These are phyloP conservation scores for Tetramitus jugosus DNA, from an alignment of 208 protist genomes.

Conservation along the genomic window DNA sequence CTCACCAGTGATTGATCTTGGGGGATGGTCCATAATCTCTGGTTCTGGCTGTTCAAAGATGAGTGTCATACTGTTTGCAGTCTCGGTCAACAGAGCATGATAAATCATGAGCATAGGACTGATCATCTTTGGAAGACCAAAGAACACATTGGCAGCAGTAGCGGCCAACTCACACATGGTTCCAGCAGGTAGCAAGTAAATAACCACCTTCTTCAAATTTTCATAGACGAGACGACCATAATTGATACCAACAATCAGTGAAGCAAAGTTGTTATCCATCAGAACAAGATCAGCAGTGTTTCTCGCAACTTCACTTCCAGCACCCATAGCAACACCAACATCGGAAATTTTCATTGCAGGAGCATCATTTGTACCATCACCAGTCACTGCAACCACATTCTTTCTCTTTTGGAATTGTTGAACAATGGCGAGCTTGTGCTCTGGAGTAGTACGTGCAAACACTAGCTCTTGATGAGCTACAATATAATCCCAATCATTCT, in stretches of 20 bases:
- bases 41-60: background rate
- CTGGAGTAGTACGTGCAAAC: constrained; percentile 42
- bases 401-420: constrained; percentile 69
- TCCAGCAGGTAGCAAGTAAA: constrained; percentile 57
- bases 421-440: constrained; percentile 90
- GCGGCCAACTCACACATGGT: constrained; percentile 52
- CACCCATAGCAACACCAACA: constrained; percentile 87
- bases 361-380: constrained; percentile 92
- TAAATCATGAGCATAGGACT: constrained; percentile 54
- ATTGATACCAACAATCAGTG: constrained; percentile 70
- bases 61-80: background rate
- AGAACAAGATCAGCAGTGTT: constrained; percentile 86
- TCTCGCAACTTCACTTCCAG: constrained; percentile 80
- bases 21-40: background rate
- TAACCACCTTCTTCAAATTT: constrained; percentile 72
- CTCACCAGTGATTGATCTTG: background rate
- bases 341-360: constrained; percentile 86
- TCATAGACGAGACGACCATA: constrained; percentile 86
- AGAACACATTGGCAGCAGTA: constrained; percentile 49
- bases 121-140: constrained; percentile 50
- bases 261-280: constrained; percentile 83
- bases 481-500: constrained; percentile 44
- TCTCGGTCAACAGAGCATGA: constrained; percentile 50
- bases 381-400: constrained; percentile 88
- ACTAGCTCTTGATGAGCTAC: constrained; percentile 33